Percentiles rank a stretch among this genome's conserved stretches.
phyloP scores from a whole-genome alignment of 2,329 filamentous ascomycete species.

The Apiospora sp. region DNA sequence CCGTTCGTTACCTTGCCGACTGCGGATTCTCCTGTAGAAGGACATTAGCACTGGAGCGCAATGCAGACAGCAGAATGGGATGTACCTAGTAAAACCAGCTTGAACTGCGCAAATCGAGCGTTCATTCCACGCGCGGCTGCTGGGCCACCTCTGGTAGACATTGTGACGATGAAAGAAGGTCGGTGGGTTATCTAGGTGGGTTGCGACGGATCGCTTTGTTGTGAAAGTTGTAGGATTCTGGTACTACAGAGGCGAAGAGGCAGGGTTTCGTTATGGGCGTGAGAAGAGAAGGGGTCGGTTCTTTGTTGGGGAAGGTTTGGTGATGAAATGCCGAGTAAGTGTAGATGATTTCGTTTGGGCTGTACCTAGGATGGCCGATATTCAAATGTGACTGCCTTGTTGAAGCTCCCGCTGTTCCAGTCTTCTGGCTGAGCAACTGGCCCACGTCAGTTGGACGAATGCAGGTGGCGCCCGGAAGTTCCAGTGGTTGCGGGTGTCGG shows the following conservation, averaged over 20 bases:
- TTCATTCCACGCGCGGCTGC: constrained; percentile 69
- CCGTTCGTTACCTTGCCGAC: constrained; percentile 86
- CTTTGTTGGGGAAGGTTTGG: constrained; percentile 15
- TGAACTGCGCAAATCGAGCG: constrained; percentile 98
- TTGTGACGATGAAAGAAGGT: constrained; percentile 52
- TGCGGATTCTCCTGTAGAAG: constrained; percentile 85
- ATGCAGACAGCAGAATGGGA: constrained; percentile 23
- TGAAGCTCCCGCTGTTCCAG: constrained; percentile 17
- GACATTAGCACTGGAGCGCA: constrained; percentile 23
- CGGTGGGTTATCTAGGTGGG: not conserved
- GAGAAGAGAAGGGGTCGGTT: not conserved
- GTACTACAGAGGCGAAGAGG: not conserved
- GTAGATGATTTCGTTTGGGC: constrained; percentile 19
- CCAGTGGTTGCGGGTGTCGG: not conserved
- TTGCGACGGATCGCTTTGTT: constrained; percentile 4
- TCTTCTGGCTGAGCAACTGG: constrained; percentile 21
- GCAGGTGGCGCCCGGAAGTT: constrained; percentile 17
- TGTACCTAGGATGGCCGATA: not conserved
- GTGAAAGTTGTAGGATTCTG: constrained; percentile 14
- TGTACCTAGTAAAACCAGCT: constrained; percentile 92
- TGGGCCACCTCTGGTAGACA: constrained; percentile 83
- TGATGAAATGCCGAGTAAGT: constrained; percentile 14
- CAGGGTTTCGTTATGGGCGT: not conserved
- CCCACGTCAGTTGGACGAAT: constrained; percentile 20
- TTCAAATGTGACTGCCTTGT: constrained; percentile 22